Conservation (phyloP, 2,329 filamentous ascomycete genomes). For the Neoarthrinium moseri region DNA sequence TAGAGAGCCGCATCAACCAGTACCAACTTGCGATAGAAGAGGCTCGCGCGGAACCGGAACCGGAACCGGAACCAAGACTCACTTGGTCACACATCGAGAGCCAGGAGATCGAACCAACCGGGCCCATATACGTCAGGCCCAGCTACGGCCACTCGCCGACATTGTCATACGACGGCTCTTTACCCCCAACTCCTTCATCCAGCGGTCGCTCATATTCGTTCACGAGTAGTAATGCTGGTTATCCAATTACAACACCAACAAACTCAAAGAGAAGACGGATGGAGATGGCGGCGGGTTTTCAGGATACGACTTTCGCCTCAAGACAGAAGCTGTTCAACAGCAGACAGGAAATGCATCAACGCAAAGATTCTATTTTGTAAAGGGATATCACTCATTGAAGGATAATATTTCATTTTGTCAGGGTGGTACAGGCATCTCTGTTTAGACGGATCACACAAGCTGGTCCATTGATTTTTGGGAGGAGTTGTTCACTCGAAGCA, state of each 20-base stretch:
- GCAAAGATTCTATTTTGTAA: background rate
- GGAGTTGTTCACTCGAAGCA: no score
- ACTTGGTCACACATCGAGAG: conserved; percentile 22
- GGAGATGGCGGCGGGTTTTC: conserved; percentile 18
- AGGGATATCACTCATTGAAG: no score
- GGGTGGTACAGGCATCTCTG: background rate
- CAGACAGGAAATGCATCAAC: background rate
- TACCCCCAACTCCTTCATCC: conserved; percentile 19
- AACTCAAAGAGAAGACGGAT: conserved; percentile 18
- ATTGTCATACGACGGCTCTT: conserved; percentile 13
- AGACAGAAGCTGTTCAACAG: conserved; percentile 16
- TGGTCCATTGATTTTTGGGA: no score
- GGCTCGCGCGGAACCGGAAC: conserved; percentile 14
- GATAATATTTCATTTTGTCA: background rate
- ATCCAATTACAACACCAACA: conserved; percentile 9
- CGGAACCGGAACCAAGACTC: conserved; percentile 14
- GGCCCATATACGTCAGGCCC: conserved; percentile 16
- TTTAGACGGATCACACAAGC: no score
- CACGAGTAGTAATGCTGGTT: conserved; percentile 15
- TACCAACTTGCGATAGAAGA: conserved; percentile 15
- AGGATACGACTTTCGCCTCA: conserved; percentile 22
- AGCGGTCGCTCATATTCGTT: conserved; percentile 21
- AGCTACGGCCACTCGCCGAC: conserved; percentile 4
- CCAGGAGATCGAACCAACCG: conserved; percentile 22
- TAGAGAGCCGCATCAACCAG: conserved; percentile 22